Percentiles rank a stretch among this genome's conserved stretches.
phyloP scores from a whole-genome alignment of 2,329 filamentous ascomycete species.

The Didymella keratinophila region DNA sequence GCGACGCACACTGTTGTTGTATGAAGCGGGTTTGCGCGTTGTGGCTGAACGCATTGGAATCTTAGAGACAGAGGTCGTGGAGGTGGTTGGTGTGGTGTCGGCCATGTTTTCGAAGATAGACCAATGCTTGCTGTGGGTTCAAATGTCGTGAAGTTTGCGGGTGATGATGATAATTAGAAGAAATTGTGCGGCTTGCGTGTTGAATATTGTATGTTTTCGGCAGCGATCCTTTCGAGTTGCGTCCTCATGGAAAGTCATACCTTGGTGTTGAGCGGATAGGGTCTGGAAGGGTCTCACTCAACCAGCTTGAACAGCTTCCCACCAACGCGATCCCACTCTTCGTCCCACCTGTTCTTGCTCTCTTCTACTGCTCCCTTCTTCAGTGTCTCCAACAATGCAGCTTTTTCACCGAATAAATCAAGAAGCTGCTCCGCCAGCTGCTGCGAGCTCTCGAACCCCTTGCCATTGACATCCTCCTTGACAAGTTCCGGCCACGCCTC shows the following conservation, averaged over 20 bases:
- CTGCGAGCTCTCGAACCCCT: slow-evolving; percentile 77
- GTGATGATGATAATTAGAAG: neutral
- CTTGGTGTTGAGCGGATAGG: neutral
- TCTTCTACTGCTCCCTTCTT: slow-evolving; percentile 76
- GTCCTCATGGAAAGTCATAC: neutral
- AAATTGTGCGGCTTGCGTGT: neutral
- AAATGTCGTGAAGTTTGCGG: too few species aligned
- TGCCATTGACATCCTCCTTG: slow-evolving; percentile 83
- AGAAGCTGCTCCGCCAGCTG: slow-evolving; percentile 71
- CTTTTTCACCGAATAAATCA: slow-evolving; percentile 65
- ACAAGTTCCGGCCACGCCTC: slow-evolving; percentile 93
- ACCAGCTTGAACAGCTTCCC: slow-evolving; percentile 66
- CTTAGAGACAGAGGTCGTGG: neutral
- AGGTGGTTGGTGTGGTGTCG: neutral
- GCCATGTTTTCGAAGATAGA: neutral
- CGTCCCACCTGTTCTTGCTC: slow-evolving; percentile 82
- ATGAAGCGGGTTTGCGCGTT: neutral
- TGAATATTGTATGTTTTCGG: neutral
- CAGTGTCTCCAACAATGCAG: slow-evolving; percentile 66
- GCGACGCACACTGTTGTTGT: neutral
- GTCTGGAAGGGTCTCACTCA: neutral
- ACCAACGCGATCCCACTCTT: slow-evolving; percentile 88
- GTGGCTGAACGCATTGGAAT: neutral
- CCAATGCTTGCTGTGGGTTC: neutral
- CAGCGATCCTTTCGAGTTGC: neutral